Conservation (phyloP, 306 rosid species). For the Quercus wislizeni region DNA sequence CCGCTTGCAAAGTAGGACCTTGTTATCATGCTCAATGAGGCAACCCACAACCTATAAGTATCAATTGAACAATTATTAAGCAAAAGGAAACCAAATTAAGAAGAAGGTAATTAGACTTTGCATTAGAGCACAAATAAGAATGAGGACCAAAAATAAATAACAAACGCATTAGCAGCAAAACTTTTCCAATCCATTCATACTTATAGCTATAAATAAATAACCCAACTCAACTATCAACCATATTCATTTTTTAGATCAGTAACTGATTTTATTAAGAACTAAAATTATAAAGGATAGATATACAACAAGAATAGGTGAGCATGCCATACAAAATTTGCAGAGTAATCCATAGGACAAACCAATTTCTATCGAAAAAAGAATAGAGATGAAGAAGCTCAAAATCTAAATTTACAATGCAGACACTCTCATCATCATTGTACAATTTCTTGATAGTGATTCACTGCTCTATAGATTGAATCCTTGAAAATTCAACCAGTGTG, state of each 20-base stretch:
- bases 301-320: background rate
- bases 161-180: background rate
- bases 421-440: slow-evolving; percentile 7
- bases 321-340: background rate
- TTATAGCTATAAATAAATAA: background rate
- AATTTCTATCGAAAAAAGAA: background rate
- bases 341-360: background rate
- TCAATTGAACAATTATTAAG: slow-evolving; percentile 19
- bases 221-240: background rate
- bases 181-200: slow-evolving; percentile 2
- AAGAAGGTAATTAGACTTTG: slow-evolving; percentile 25
- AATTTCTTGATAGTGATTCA: slow-evolving; percentile 3
- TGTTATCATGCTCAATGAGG: slow-evolving; percentile 75
- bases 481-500: background rate
- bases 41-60: slow-evolving; percentile 85
- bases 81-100: slow-evolving; percentile 21
- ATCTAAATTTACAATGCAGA: background rate
- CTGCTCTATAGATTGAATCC: background rate
- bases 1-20: slow-evolving; percentile 96
- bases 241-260: background rate
- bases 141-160: slow-evolving; percentile 9
- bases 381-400: background rate
- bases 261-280: background rate
- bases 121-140: background rate
- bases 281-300: background rate